Percentiles rank a stretch among this genome's conserved stretches.
Evolutionary conservation across 2,329 filamentous ascomycete genomes (phyloP).

Genomic region (Fusarium virguliforme): DNA sequence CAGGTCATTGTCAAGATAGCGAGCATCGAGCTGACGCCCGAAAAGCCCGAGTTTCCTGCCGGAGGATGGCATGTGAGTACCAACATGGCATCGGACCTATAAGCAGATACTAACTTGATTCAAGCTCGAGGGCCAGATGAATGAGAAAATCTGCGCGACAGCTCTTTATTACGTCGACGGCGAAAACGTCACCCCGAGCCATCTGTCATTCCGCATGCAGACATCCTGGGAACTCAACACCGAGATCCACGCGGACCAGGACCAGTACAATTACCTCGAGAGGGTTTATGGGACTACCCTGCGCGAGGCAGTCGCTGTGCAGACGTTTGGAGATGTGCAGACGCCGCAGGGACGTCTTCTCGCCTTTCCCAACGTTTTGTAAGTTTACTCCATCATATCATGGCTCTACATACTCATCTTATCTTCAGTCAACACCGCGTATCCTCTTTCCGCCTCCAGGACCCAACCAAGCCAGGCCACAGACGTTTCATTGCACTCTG

Average conservation of each 20-base stretch:
- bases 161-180: background rate
- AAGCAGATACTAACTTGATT: background rate
- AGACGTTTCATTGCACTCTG: slow-evolving; percentile 11
- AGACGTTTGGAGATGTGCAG: slow-evolving; percentile 12
- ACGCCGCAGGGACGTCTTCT: slow-evolving; percentile 6
- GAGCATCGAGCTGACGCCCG: slow-evolving; percentile 15
- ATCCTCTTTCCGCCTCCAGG: background rate
- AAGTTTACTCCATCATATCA: background rate
- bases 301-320: background rate
- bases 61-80: slow-evolving; percentile 9
- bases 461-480: slow-evolving; percentile 11
- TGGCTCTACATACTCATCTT: fast-evolving
- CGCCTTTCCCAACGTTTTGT: slow-evolving; percentile 17
- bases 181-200: slow-evolving; percentile 13
- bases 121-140: slow-evolving; percentile 19
- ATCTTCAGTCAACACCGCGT: background rate
- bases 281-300: background rate
- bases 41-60: background rate
- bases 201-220: background rate
- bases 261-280: background rate
- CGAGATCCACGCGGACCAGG: background rate
- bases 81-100: too few relatives aligned
- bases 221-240: background rate
- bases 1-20: slow-evolving; percentile 23
- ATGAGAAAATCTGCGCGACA: slow-evolving; percentile 12